A percentile compares a stretch with the other conserved stretches of the same genome.
These are phyloP conservation scores for Alloteropsis angusta DNA, from an alignment of 202 grass and related monocot genomes.

Conservation along the genomic window DNA sequence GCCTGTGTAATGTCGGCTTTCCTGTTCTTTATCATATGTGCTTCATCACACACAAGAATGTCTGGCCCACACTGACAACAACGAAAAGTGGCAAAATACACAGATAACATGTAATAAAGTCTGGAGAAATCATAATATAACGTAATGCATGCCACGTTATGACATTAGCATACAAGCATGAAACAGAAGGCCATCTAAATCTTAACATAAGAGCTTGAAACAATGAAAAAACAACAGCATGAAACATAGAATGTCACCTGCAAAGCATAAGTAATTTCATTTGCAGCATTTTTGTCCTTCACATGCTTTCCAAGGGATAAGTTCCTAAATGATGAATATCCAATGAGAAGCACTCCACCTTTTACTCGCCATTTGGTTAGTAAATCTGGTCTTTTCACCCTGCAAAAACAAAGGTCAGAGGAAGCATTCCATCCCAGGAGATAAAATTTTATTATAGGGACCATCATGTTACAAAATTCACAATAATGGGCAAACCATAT, in stretches of 20 bases:
- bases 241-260: constrained; percentile 47
- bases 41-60: constrained; percentile 99
- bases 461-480: not conserved
- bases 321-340: constrained; percentile 90
- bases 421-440: not conserved
- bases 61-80: constrained; percentile 75
- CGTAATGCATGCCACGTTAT: not conserved
- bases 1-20: constrained; percentile 85
- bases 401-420: constrained; percentile 22
- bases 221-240: not conserved
- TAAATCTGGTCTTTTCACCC: constrained; percentile 70
- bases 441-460: not conserved
- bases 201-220: constrained; percentile 8
- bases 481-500: not conserved
- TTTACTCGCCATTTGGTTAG: constrained; percentile 77
- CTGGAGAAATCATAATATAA: not conserved
- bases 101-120: constrained; percentile 14
- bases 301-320: constrained; percentile 76
- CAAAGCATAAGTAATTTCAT: constrained; percentile 64
- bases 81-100: constrained; percentile 24
- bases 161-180: not conserved
- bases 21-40: constrained; percentile 97
- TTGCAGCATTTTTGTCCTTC: constrained; percentile 62
- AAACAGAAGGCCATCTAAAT: not conserved
- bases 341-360: constrained; percentile 88